These are phyloP conservation scores for Halophytophthora polymorphica DNA, from an alignment of 352 stramenopile genomes.

Conservation along the genomic window DNA sequence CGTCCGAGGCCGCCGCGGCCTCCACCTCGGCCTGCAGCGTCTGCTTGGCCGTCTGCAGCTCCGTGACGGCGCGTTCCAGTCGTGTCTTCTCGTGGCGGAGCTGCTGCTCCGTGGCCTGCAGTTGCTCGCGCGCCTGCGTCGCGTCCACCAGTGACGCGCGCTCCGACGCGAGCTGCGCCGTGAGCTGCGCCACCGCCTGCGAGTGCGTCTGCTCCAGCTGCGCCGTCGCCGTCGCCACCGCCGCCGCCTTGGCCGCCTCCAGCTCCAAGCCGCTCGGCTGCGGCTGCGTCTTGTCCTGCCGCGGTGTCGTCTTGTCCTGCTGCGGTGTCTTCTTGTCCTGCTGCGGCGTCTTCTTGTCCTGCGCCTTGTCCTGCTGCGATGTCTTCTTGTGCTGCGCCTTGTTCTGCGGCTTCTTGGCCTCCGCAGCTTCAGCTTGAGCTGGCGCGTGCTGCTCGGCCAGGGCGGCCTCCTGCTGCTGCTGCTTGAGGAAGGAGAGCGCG, in stretches of 20 bases:
- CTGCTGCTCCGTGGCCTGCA: conserved; percentile 2
- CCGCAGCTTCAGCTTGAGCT: neutral
- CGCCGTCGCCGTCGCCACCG: conserved; percentile 2
- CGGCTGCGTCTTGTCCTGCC: conserved; percentile 1
- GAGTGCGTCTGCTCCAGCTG: conserved; percentile 20
- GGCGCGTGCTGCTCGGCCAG: neutral
- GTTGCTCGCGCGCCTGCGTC: conserved; percentile 10
- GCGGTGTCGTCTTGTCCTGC: neutral
- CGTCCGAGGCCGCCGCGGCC: conserved; percentile 6
- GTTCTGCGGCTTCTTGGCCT: conserved; percentile 13
- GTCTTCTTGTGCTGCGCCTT: conserved; percentile 7
- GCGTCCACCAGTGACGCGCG: conserved; percentile 15
- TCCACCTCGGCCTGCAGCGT: conserved; percentile 11
- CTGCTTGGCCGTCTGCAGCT: conserved; percentile 4
- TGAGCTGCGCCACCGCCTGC: conserved; percentile 21
- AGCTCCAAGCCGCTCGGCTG: conserved; percentile 6
- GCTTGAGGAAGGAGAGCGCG: conserved; percentile 26
- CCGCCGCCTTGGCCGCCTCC: conserved; percentile 16
- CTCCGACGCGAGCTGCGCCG: conserved; percentile 26
- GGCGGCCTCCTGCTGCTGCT: conserved; percentile 7
- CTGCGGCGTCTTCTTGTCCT: conserved; percentile 29
- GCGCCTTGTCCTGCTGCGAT: conserved; percentile 15
- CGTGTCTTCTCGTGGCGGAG: conserved; percentile 3
- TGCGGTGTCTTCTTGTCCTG: conserved; percentile 10
- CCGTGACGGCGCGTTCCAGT: conserved; percentile 19